Evolutionary conservation across 805 yeast species (phyloP).

Genomic region (Yamadazyma sp.): DNA sequence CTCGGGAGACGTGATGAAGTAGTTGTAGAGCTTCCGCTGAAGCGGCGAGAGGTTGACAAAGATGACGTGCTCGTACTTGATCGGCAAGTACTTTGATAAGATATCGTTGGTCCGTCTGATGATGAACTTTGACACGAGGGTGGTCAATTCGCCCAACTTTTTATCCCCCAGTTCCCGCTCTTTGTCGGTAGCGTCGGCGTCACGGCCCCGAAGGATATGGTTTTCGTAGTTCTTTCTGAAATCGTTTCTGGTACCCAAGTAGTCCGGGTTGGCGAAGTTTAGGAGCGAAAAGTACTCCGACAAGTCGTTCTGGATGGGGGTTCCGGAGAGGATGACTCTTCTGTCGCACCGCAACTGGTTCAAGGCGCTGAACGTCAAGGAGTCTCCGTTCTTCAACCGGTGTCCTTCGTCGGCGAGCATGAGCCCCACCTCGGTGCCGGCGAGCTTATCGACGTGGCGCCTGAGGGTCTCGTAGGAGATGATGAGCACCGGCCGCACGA

Average conservation of each 20-base stretch:
- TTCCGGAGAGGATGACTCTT: conserved; percentile 90
- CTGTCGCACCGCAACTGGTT: conserved; percentile 82
- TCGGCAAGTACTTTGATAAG: conserved; percentile 88
- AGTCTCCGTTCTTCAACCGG: conserved; percentile 68
- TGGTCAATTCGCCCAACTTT: conserved; percentile 69
- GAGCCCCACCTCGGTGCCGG: conserved; percentile 79
- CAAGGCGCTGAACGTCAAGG: conserved; percentile 84
- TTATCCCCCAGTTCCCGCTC: conserved; percentile 69
- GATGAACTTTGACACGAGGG: conserved; percentile 81
- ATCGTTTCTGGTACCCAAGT: conserved; percentile 79
- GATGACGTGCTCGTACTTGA: conserved; percentile 96
- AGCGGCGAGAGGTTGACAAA: conserved; percentile 81
- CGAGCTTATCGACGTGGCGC: conserved; percentile 74
- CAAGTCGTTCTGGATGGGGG: conserved; percentile 94
- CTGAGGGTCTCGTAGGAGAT: conserved; percentile 93
- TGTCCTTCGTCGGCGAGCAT: conserved; percentile 60
- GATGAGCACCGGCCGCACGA: conserved; percentile 90
- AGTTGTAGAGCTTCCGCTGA: conserved; percentile 69
- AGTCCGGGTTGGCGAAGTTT: conserved; percentile 92
- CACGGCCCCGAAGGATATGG: conserved; percentile 81
- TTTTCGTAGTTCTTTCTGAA: conserved; percentile 83
- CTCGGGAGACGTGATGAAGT: conserved; percentile 77
- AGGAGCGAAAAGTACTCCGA: conserved; percentile 90
- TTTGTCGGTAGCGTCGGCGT: conserved; percentile 80
- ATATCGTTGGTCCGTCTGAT: conserved; percentile 95